A percentile compares a stretch with the other conserved stretches of the same genome.
phyloP scores from a whole-genome alignment of 2,329 filamentous ascomycete species.

The Plenodomus tracheiphilus region DNA sequence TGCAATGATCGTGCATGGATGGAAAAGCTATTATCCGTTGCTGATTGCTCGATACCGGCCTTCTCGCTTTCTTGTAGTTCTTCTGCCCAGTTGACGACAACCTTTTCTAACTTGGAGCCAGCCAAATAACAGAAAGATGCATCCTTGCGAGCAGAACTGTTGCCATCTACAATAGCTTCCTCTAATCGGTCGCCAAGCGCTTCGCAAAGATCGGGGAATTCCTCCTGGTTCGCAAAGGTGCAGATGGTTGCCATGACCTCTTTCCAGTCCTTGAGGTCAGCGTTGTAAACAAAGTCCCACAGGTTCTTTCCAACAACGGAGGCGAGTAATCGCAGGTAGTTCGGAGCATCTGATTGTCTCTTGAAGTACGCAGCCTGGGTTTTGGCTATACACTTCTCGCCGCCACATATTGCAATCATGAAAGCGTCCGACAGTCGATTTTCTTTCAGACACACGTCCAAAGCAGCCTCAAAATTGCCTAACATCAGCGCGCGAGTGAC shows the following conservation, averaged over 20 bases:
- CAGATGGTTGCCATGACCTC: constrained; percentile 95
- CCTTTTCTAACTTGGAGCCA: constrained; percentile 96
- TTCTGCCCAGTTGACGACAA: constrained; percentile 89
- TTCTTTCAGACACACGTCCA: constrained; percentile 85
- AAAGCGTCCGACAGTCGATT: constrained; percentile 94
- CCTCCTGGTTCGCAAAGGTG: constrained; percentile 87
- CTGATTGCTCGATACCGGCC: constrained; percentile 68
- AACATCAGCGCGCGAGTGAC: constrained; percentile 89
- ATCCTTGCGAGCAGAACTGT: constrained; percentile 68
- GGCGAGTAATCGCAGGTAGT: constrained; percentile 86
- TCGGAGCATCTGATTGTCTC: constrained; percentile 78
- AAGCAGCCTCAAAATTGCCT: constrained; percentile 86
- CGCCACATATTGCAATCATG: constrained; percentile 95
- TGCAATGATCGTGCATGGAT: constrained; percentile 88
- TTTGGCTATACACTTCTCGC: constrained; percentile 90
- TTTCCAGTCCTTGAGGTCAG: constrained; percentile 91
- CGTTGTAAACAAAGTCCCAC: constrained; percentile 98
- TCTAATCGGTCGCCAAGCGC: constrained; percentile 88
- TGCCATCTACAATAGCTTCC: constrained; percentile 63
- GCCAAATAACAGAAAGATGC: constrained; percentile 96
- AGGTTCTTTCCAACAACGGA: constrained; percentile 96
- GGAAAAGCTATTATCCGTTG: constrained; percentile 81
- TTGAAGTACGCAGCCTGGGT: constrained; percentile 90
- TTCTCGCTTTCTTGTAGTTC: constrained; percentile 86
- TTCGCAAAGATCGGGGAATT: constrained; percentile 95